phyloP scores from a whole-genome alignment of 2,329 filamentous ascomycete genomes.

The Colletotrichum paranaense region DNA sequence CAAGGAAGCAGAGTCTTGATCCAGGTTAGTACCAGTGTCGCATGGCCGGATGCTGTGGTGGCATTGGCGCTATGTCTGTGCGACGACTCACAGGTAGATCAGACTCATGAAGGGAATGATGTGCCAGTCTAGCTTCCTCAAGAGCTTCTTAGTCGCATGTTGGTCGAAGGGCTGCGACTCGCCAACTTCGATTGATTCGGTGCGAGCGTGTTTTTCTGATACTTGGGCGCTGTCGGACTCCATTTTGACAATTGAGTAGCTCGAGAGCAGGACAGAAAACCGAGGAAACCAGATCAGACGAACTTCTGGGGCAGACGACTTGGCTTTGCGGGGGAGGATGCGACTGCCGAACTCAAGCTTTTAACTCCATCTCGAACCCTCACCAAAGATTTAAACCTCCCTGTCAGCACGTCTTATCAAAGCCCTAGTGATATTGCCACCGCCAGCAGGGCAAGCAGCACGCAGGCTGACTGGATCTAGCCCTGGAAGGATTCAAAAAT shows the following conservation, averaged over 20 bases:
- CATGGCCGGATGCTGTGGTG: constrained; percentile 56
- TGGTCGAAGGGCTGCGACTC: constrained; percentile 38
- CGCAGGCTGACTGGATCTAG: background rate
- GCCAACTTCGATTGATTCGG: constrained; percentile 22
- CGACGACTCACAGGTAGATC: constrained; percentile 56
- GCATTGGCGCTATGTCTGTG: background rate
- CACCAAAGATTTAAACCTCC: background rate
- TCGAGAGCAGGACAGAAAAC: too few relatives aligned
- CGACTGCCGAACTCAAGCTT: constrained; percentile 28
- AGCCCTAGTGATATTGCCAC: constrained; percentile 11
- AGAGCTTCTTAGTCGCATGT: constrained; percentile 51
- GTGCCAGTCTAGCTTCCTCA: constrained; percentile 60
- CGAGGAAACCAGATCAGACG: background rate
- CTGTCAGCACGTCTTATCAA: constrained; percentile 26
- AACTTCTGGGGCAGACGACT: background rate
- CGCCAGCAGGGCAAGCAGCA: background rate
- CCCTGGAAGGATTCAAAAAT: background rate
- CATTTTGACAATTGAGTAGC: background rate
- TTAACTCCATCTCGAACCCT: constrained; percentile 11
- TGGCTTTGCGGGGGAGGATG: background rate
- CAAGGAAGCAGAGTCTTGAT: constrained; percentile 44
- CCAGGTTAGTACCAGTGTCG: constrained; percentile 42
- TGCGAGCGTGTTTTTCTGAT: constrained; percentile 20
- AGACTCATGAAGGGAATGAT: constrained; percentile 66
- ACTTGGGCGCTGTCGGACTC: background rate